These are phyloP conservation scores for Calonectria naviculata DNA, from an alignment of 2,329 filamentous ascomycete species.

Conservation along the genomic window DNA sequence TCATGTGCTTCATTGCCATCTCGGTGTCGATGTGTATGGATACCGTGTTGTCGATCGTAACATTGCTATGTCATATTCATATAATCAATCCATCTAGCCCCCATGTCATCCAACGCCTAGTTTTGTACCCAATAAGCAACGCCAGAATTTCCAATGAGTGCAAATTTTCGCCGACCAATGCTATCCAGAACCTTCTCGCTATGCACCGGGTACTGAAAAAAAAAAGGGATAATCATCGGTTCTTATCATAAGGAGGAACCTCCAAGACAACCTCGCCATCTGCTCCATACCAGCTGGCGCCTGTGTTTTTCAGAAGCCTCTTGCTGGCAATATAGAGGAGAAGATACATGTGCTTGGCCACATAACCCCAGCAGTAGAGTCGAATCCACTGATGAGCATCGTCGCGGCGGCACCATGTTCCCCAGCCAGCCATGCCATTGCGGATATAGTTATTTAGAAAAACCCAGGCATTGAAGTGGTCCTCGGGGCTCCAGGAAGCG, in stretches of 20 bases:
- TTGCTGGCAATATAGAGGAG: constrained; percentile 79
- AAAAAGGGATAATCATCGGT: neutral
- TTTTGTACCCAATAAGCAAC: constrained; percentile 10
- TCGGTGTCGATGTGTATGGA: neutral
- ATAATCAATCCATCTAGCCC: neutral
- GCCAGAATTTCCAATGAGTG: neutral
- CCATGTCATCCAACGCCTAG: constrained; percentile 29
- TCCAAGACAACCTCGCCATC: constrained; percentile 64
- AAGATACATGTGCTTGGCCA: constrained; percentile 79
- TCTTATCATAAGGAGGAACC: constrained; percentile 42
- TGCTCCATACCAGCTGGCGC: constrained; percentile 75
- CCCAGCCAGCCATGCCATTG: constrained; percentile 73
- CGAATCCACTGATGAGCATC: constrained; percentile 61
- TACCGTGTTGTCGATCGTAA: neutral
- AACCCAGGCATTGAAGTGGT: constrained; percentile 68
- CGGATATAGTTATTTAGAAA: constrained; percentile 70
- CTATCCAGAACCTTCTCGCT: neutral
- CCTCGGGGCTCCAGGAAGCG: constrained; percentile 59
- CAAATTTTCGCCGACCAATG: neutral
- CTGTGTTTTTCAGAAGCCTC: constrained; percentile 67
- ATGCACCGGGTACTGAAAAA: neutral
- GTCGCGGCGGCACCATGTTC: constrained; percentile 66
- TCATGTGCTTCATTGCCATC: neutral
- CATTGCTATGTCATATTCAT: neutral
- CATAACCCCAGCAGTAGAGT: constrained; percentile 82